Percentiles rank a stretch among this genome's conserved stretches.
phyloP scores from a whole-genome alignment of 352 stramenopile species.

The Phytophthora multivora region DNA sequence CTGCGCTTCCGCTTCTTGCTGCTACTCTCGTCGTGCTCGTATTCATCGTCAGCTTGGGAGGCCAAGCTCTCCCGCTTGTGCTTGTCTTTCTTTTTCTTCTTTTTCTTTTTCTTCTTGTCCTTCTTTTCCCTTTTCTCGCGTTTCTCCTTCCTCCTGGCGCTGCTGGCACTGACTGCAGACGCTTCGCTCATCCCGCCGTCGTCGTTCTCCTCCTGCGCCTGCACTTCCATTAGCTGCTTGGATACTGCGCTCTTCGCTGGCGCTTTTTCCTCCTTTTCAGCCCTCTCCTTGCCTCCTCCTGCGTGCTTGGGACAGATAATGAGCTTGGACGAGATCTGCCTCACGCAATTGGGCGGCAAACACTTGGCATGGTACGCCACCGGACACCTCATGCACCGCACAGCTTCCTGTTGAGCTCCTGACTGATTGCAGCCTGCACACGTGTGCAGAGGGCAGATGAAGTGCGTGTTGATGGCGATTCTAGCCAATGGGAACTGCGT shows the following conservation, averaged over 20 bases:
- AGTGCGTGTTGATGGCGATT: slow-evolving; percentile 76
- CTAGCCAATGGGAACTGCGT: slow-evolving; percentile 76
- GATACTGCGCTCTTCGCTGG: not conserved
- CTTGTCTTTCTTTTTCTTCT: slow-evolving; percentile 50
- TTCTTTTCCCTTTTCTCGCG: slow-evolving; percentile 59
- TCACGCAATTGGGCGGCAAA: slow-evolving; percentile 56
- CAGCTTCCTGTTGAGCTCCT: slow-evolving; percentile 76
- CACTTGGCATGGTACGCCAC: slow-evolving; percentile 85
- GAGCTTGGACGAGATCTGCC: slow-evolving; percentile 66
- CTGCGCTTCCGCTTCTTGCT: slow-evolving; percentile 33
- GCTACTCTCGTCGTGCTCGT: slow-evolving; percentile 24
- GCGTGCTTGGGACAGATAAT: slow-evolving; percentile 78
- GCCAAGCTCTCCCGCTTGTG: slow-evolving; percentile 35
- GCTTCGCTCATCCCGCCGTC: slow-evolving; percentile 45
- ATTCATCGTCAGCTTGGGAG: slow-evolving; percentile 24
- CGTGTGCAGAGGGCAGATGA: slow-evolving; percentile 87
- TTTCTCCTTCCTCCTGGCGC: slow-evolving; percentile 55
- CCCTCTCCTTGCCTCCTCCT: slow-evolving; percentile 11
- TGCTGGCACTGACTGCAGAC: slow-evolving; percentile 37
- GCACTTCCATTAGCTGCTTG: slow-evolving; percentile 13
- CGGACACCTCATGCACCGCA: slow-evolving; percentile 80
- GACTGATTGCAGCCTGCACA: slow-evolving; percentile 79
- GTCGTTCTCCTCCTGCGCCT: slow-evolving; percentile 32
- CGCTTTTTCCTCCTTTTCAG: no score
- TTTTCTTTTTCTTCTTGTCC: slow-evolving; percentile 60